phyloP scores from a whole-genome alignment of 352 stramenopile genomes.

The Aphanomyces stellatus region DNA sequence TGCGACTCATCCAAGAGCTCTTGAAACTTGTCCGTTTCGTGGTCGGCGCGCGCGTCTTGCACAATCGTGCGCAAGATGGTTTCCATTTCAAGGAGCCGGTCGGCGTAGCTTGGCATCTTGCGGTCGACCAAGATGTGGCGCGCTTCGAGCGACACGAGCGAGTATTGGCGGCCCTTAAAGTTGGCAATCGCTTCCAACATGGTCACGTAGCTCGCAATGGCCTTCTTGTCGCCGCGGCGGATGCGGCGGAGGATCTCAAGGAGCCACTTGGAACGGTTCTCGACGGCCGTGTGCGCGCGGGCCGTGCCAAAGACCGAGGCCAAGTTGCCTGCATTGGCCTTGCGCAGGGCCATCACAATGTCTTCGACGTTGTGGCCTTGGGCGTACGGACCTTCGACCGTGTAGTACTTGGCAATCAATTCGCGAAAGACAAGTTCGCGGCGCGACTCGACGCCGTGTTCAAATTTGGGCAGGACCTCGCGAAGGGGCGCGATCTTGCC shows the following conservation, averaged over 20 bases:
- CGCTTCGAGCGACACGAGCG: conserved; percentile 88
- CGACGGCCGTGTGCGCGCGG: conserved; percentile 86
- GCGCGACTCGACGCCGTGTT: conserved; percentile 52
- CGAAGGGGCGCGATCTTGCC: conserved; percentile 52
- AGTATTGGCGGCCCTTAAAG: conserved; percentile 89
- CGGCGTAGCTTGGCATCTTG: conserved; percentile 93
- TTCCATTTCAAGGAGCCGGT: conserved; percentile 80
- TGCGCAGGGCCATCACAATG: conserved; percentile 77
- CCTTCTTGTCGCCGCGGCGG: conserved; percentile 31
- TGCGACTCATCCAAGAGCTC: conserved; percentile 73
- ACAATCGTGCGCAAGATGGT: conserved; percentile 62
- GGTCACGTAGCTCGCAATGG: conserved; percentile 62
- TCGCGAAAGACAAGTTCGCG: conserved; percentile 56
- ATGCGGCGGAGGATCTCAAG: conserved; percentile 60
- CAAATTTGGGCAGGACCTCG: conserved; percentile 72
- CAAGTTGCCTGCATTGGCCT: conserved; percentile 85
- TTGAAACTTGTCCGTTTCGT: conserved; percentile 47
- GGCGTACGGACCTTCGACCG: conserved; percentile 65
- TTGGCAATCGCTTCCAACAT: conserved; percentile 81
- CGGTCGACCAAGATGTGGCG: conserved; percentile 94
- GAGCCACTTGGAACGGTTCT: conserved; percentile 78
- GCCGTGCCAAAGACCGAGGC: conserved; percentile 81
- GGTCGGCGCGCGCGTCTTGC: conserved; percentile 31
- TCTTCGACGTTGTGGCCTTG: conserved; percentile 76
- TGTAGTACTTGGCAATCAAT: conserved; percentile 75